A percentile compares a stretch with the other conserved stretches of the same genome.
phyloP scores from a whole-genome alignment of 331 rosid species.

The Quercus phellos region DNA sequence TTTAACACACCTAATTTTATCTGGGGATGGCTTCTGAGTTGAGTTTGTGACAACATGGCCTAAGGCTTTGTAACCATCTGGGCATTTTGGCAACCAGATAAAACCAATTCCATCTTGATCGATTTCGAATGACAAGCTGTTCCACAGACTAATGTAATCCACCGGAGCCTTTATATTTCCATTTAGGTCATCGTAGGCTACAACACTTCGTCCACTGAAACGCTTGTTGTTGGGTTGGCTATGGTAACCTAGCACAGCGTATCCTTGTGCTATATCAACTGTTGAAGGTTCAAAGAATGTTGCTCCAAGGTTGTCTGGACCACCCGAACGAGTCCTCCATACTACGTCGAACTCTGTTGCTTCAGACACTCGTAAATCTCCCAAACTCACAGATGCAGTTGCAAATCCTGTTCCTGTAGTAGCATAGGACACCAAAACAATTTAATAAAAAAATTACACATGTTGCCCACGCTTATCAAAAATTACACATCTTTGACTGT shows the following conservation, averaged over 20 bases:
- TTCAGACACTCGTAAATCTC: slow-evolving; percentile 50
- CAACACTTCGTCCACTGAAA: slow-evolving; percentile 61
- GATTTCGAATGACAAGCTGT: slow-evolving; percentile 38
- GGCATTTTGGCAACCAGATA: slow-evolving; percentile 60
- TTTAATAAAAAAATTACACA: not conserved
- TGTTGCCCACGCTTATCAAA: too few species aligned
- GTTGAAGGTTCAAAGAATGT: slow-evolving; percentile 56
- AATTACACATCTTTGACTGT: too few species aligned
- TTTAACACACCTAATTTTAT: slow-evolving; percentile 55
- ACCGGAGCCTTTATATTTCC: slow-evolving; percentile 40
- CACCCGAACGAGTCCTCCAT: slow-evolving; percentile 57
- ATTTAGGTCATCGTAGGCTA: slow-evolving; percentile 24
- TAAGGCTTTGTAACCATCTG: slow-evolving; percentile 56
- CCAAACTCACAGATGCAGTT: slow-evolving; percentile 47
- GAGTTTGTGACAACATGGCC: slow-evolving; percentile 60
- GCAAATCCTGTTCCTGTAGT: slow-evolving; percentile 33
- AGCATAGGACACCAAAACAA: too few species aligned
- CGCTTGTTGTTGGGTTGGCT: slow-evolving; percentile 64
- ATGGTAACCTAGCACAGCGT: slow-evolving; percentile 54
- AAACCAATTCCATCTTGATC: slow-evolving; percentile 56
- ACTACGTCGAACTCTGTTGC: slow-evolving; percentile 45
- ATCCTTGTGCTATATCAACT: slow-evolving; percentile 39
- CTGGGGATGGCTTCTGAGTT: slow-evolving; percentile 57
- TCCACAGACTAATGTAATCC: slow-evolving; percentile 64
- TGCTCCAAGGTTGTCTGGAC: slow-evolving; percentile 55